Percentiles rank a stretch among this genome's conserved stretches.
These are phyloP conservation scores for Penicillium frequentans DNA, from an alignment of 2,329 filamentous ascomycete genomes.

Conservation along the genomic window DNA sequence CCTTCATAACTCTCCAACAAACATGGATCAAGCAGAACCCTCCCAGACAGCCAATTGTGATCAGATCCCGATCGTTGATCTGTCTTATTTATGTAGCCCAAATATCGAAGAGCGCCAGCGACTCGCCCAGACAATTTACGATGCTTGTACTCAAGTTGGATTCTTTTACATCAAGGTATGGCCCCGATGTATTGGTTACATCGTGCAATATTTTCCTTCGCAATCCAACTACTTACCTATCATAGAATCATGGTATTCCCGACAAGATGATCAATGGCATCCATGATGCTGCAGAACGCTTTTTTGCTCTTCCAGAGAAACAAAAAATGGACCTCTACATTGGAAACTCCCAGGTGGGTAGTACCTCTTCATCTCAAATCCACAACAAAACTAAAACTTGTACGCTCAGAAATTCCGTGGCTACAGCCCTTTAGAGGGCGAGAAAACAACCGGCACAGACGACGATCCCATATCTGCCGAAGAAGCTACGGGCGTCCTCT, in stretches of 20 bases:
- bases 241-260: slow-evolving; percentile 26
- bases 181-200: background rate
- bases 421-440: slow-evolving; percentile 25
- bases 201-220: background rate
- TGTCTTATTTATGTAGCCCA: slow-evolving; percentile 41
- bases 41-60: slow-evolving; percentile 17
- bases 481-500: slow-evolving; percentile 15
- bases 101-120: slow-evolving; percentile 35
- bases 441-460: slow-evolving; percentile 18
- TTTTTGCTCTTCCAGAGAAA: slow-evolving; percentile 42
- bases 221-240: background rate
- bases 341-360: slow-evolving; percentile 23
- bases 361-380: background rate
- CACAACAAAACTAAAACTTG: background rate
- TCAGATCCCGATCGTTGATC: slow-evolving; percentile 47
- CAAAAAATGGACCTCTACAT: slow-evolving; percentile 46
- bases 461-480: slow-evolving; percentile 9
- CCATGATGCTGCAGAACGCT: slow-evolving; percentile 32
- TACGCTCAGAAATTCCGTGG: slow-evolving; percentile 24
- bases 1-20: background rate
- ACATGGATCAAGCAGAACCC: background rate
- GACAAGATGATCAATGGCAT: slow-evolving; percentile 12
- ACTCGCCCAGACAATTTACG: slow-evolving; percentile 44
- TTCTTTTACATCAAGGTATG: slow-evolving; percentile 47
- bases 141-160: slow-evolving; percentile 40